Evolutionary conservation across 768 basidiomycete species (phyloP), one percentile per base, ranked within the genome.

Genomic region (Calocybe indica): DNA sequence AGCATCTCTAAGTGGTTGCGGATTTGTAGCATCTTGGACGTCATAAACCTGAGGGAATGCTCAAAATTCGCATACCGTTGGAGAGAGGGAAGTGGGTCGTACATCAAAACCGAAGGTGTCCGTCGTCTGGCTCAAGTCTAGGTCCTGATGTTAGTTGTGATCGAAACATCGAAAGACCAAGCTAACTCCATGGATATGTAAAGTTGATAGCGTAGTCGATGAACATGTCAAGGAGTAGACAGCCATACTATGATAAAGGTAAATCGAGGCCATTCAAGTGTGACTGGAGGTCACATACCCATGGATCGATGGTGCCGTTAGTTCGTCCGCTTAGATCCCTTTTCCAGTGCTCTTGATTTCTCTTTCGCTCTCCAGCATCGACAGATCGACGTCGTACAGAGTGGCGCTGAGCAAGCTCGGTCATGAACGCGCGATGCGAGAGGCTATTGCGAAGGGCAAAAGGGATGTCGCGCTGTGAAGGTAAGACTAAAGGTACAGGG

Each of bases 131-230:
- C 58, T 62, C n/a, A 63, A 50, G 43, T 51, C 61, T 66, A 42
- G 31, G 36, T 49, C 37, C 29, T 15, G 48, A 33, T 9, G 39
- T 11, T 30, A 41, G 12, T 40, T 30, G 12, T 12, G 10, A n/a
- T 13, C 35, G n/a, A n/a, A 32, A 12, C 7, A 44, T 15, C 22
- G 31, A 22, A 10, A 11, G 6, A 41, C 40, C 22, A 46, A 14
- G 50, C 60, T 42, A 35, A 62, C 74, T 74, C 74, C 73, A 78
- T 1, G 86, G 86, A 57, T 72, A 79, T 0, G 85, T 84, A 57
- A 72, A 87, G 57, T 88, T 89, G 49, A 79, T 44, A 11, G 85
- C 82, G 53, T 88, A 88, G 62, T 88, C 85, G 31, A 84, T 55
- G 63, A 82, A 75, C 66, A 83, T 78, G 48, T 81, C 76, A 41